A percentile compares a stretch with the other conserved stretches of the same genome.
Conservation (phyloP, 306 rosid genomes). For the Quercus aquifolioides region DNA sequence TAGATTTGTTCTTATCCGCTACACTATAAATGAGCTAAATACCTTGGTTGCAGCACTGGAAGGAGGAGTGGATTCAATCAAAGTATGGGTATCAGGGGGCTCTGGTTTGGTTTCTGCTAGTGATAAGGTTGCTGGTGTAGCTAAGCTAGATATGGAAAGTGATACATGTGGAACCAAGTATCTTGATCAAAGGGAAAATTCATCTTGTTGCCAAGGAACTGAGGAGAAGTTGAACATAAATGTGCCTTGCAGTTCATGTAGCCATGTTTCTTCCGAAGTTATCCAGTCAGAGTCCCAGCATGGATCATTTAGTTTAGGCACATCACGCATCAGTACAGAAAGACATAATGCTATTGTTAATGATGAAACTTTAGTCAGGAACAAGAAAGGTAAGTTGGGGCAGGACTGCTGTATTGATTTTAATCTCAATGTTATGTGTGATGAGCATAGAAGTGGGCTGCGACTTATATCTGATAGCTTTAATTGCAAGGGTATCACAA, state of each 20-base stretch:
- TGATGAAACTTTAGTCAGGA: conserved; percentile 19
- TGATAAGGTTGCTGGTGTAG: conserved; percentile 15
- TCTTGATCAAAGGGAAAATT: conserved; percentile 27
- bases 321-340: conserved; percentile 38
- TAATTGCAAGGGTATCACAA: conserved; percentile 24
- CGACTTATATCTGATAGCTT: conserved; percentile 28
- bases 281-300: conserved; percentile 51
- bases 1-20: conserved; percentile 58
- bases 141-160: conserved; percentile 35
- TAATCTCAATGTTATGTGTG: conserved; percentile 44
- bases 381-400: conserved; percentile 36
- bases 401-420: conserved; percentile 46
- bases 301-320: conserved; percentile 33
- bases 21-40: conserved; percentile 50
- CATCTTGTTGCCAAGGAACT: conserved; percentile 32
- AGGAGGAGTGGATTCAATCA: conserved; percentile 47
- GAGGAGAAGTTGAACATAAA: conserved; percentile 43
- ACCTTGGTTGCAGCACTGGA: conserved; percentile 63
- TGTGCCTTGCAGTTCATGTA: conserved; percentile 38
- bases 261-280: conserved; percentile 57
- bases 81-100: conserved; percentile 40
- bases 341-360: conserved; percentile 30
- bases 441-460: conserved; percentile 36
- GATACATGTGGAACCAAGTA: conserved; percentile 22
- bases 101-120: conserved; percentile 33